phyloP scores from a whole-genome alignment of 1,284 basidiomycete genomes.

The Tylopilus sp. region DNA sequence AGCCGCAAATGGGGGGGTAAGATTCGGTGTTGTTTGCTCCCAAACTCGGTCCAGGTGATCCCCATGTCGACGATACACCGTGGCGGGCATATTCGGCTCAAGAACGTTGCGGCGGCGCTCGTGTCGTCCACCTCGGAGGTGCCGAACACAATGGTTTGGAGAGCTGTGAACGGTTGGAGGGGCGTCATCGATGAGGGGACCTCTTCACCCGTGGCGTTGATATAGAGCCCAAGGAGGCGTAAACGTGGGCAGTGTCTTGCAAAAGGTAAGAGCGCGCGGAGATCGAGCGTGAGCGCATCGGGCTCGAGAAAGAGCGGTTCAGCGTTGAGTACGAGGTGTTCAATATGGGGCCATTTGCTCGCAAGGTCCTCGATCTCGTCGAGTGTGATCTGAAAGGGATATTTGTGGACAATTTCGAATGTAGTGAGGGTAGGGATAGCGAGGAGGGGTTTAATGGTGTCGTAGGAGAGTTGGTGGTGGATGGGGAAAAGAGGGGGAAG shows the following conservation, averaged over 20 bases:
- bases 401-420: conserved; percentile 65
- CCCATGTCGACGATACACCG: conserved; percentile 53
- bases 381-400: conserved; percentile 59
- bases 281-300: conserved; percentile 51
- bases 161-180: conserved; percentile 48
- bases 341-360: conserved; percentile 58
- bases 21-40: conserved; percentile 29
- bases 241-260: conserved; percentile 65
- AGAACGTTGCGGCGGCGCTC: conserved; percentile 60
- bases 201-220: conserved; percentile 43
- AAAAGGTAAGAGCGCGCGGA: conserved; percentile 64
- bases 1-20: conserved; percentile 34
- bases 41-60: conserved; percentile 52
- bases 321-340: conserved; percentile 59
- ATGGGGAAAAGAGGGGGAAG: conserved; percentile 13
- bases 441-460: conserved; percentile 62
- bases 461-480: conserved; percentile 53
- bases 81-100: conserved; percentile 61
- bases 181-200: conserved; percentile 42
- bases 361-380: conserved; percentile 64
- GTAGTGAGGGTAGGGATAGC: conserved; percentile 54
- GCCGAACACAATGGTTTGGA: conserved; percentile 59
- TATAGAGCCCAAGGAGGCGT: conserved; percentile 61
- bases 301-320: conserved; percentile 58
- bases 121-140: conserved; percentile 57